A percentile compares a stretch with the other conserved stretches of the same genome.
These are phyloP conservation scores for Xylaria nigripes DNA, from an alignment of 495 filamentous ascomycete species.

Conservation along the genomic window DNA sequence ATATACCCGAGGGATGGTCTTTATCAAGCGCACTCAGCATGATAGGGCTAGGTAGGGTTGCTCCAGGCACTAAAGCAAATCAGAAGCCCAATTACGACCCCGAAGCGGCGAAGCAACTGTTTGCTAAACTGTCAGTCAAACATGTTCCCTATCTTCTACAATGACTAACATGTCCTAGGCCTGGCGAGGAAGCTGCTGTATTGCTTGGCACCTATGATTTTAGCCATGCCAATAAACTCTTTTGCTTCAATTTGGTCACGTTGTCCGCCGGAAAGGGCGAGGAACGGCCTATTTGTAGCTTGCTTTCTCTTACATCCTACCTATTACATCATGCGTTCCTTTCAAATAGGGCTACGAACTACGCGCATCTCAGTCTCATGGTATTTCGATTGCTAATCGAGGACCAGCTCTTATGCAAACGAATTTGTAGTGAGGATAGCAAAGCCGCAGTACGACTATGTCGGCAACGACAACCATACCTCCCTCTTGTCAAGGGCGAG, in stretches of 20 bases:
- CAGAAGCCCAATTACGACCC: constrained; percentile 48
- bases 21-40: constrained; percentile 70
- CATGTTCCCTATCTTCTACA: not conserved
- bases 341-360: constrained; percentile 65
- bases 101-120: constrained; percentile 72
- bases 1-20: constrained; percentile 85
- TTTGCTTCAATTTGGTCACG: constrained; percentile 75
- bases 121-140: constrained; percentile 47
- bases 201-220: constrained; percentile 89
- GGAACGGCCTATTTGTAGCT: constrained; percentile 69
- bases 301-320: constrained; percentile 86
- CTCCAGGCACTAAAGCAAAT: constrained; percentile 57
- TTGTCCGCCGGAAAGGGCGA: constrained; percentile 54
- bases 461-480: constrained; percentile 78
- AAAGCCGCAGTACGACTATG: constrained; percentile 73
- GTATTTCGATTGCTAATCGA: constrained; percentile 82
- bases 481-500: constrained; percentile 67
- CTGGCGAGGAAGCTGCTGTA: constrained; percentile 66
- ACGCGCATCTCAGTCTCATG: constrained; percentile 74
- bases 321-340: constrained; percentile 88
- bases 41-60: constrained; percentile 72
- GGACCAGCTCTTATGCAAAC: constrained; percentile 75
- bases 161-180: constrained; percentile 45
- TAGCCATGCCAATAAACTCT: constrained; percentile 87
- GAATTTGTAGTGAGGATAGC: constrained; percentile 73